A percentile compares a stretch with the other conserved stretches of the same genome.
phyloP scores from a whole-genome alignment of 352 stramenopile species.

The Phytophthora uliginosa region DNA sequence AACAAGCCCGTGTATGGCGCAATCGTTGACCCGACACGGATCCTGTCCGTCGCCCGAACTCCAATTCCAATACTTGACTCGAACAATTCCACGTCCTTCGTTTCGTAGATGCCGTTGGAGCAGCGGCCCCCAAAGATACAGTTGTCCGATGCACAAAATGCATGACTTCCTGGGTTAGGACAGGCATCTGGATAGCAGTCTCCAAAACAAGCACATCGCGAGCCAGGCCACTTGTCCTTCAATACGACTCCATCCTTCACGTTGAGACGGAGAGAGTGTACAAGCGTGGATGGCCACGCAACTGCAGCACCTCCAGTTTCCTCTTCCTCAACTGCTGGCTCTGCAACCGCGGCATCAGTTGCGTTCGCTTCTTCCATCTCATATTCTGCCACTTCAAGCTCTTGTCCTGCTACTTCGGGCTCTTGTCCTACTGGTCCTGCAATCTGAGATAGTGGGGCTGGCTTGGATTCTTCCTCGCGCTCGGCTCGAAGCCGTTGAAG shows the following conservation, averaged over 20 bases:
- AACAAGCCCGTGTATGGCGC: background rate
- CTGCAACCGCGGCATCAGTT: background rate
- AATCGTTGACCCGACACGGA: background rate
- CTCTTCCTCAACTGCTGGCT: background rate
- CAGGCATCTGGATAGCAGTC: background rate
- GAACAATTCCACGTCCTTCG: background rate
- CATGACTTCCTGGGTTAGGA: background rate
- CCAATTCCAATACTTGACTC: background rate
- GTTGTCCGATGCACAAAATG: background rate
- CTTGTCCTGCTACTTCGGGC: background rate
- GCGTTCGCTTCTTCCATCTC: background rate
- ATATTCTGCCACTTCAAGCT: background rate
- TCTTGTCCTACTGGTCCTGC: background rate
- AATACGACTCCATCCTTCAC: background rate
- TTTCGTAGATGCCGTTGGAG: background rate
- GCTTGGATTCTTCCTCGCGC: background rate
- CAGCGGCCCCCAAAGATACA: background rate
- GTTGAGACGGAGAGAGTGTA: background rate
- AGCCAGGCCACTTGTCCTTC: background rate
- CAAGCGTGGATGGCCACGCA: background rate
- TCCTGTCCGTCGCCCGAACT: background rate
- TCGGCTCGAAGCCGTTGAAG: background rate
- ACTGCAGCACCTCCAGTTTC: background rate
- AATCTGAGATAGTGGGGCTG: background rate
- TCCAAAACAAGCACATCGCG: background rate